Conservation (phyloP, 495 filamentous ascomycete genomes). For the Hypoxylon rickii region DNA sequence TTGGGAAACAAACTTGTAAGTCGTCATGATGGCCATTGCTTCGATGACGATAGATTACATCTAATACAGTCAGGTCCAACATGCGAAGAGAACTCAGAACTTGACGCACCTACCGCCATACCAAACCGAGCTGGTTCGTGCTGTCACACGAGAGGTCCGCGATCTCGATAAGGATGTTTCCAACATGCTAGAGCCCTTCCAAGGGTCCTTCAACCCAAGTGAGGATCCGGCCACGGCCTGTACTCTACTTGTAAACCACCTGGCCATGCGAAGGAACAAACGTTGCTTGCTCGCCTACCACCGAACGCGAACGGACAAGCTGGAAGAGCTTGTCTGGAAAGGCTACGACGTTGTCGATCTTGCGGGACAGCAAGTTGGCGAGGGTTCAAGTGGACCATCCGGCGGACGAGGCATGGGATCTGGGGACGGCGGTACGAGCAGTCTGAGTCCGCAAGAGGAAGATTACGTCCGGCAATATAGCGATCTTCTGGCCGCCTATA, state of each 20-base stretch:
- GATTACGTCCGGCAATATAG: conserved; percentile 91
- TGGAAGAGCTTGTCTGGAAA: conserved; percentile 93
- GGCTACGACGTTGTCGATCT: conserved; percentile 75
- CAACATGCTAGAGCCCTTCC: conserved; percentile 77
- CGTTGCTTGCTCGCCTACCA: conserved; percentile 96
- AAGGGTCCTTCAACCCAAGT: conserved; percentile 82
- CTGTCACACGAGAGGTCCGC: conserved; percentile 87
- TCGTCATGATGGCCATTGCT: not conserved
- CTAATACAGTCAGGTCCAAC: conserved; percentile 70
- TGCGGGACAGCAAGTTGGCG: conserved; percentile 45
- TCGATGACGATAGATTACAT: conserved; percentile 19
- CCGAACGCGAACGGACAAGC: conserved; percentile 82
- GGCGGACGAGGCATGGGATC: conserved; percentile 38
- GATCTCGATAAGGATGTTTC: conserved; percentile 91
- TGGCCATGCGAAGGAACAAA: conserved; percentile 96
- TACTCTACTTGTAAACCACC: conserved; percentile 87
- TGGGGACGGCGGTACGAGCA: conserved; percentile 63
- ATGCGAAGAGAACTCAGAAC: conserved; percentile 94
- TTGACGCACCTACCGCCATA: conserved; percentile 89
- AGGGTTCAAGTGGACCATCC: conserved; percentile 34
- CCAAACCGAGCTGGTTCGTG: conserved; percentile 88
- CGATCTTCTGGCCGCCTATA: conserved; percentile 92
- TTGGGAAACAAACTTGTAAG: conserved; percentile 74
- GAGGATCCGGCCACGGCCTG: conserved; percentile 83
- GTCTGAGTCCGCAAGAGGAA: conserved; percentile 94